Percentiles rank a stretch among this genome's conserved stretches.
These are phyloP conservation scores for Globisporangium spinosum DNA, from an alignment of 352 stramenopile genomes.

Conservation along the genomic window DNA sequence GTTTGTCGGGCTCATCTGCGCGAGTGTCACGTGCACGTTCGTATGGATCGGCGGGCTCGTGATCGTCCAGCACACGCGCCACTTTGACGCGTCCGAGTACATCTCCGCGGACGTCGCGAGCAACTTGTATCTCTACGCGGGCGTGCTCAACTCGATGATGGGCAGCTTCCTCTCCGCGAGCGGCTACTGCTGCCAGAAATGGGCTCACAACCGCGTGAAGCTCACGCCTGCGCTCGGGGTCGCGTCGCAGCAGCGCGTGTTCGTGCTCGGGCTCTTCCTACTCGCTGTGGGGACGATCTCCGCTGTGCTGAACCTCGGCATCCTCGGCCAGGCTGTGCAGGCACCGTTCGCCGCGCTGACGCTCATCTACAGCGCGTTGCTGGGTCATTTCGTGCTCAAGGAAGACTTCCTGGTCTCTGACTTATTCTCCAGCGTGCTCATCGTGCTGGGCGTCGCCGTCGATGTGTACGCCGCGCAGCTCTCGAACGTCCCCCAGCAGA, in stretches of 20 bases:
- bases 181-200: slow-evolving; percentile 81
- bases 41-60: slow-evolving; percentile 53
- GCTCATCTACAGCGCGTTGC: slow-evolving; percentile 72
- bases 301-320: slow-evolving; percentile 65
- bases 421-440: slow-evolving; percentile 54
- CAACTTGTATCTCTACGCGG: slow-evolving; percentile 54
- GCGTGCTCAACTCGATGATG: slow-evolving; percentile 70
- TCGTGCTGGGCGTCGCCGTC: slow-evolving; percentile 54
- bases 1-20: slow-evolving; percentile 39
- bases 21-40: slow-evolving; percentile 41
- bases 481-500: slow-evolving; percentile 35
- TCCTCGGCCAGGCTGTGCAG: slow-evolving; percentile 72
- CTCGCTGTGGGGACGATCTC: slow-evolving; percentile 65
- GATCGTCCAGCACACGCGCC: slow-evolving; percentile 31
- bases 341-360: slow-evolving; percentile 77
- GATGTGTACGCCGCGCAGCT: slow-evolving; percentile 60
- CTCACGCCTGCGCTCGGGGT: slow-evolving; percentile 44
- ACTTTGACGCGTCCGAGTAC: slow-evolving; percentile 20
- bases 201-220: slow-evolving; percentile 56
- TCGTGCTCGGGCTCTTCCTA: slow-evolving; percentile 52
- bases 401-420: slow-evolving; percentile 53
- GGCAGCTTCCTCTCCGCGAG: slow-evolving; percentile 74
- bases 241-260: slow-evolving; percentile 58
- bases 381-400: slow-evolving; percentile 59
- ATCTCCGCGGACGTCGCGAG: slow-evolving; percentile 16